These are phyloP conservation scores for Colletotrichum musae DNA, from an alignment of 2,329 filamentous ascomycete genomes.

Conservation along the genomic window DNA sequence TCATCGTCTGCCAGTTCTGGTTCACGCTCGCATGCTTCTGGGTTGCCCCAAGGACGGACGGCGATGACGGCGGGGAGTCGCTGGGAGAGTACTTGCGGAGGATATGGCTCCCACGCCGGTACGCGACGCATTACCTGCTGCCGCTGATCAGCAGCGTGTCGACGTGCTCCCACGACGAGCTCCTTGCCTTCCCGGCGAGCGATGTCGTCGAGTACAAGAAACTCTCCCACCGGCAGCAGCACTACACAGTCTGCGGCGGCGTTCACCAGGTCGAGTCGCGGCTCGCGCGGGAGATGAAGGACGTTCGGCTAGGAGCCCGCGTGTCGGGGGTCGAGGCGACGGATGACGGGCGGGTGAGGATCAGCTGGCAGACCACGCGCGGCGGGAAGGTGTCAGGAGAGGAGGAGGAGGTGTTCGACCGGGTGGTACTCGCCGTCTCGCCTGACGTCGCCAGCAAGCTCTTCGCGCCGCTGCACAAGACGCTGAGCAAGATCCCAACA, in stretches of 20 bases:
- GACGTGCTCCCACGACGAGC: conserved; percentile 66
- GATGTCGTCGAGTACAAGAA: conserved; percentile 67
- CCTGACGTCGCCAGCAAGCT: conserved; percentile 66
- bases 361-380: conserved; percentile 51
- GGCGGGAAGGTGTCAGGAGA: conserved; percentile 23
- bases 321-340: conserved; percentile 53
- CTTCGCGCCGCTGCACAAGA: conserved; percentile 57
- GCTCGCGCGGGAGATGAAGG: conserved; percentile 55
- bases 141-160: conserved; percentile 69
- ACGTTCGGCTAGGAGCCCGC: conserved; percentile 56
- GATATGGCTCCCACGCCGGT: conserved; percentile 64
- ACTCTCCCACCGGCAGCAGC: conserved; percentile 60
- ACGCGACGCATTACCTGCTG: conserved; percentile 64
- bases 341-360: conserved; percentile 45
- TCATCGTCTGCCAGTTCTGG: conserved; percentile 66
- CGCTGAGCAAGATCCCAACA: conserved; percentile 62
- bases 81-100: conserved; percentile 64
- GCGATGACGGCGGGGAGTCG: conserved; percentile 54
- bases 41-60: conserved; percentile 51
- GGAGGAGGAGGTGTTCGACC: conserved; percentile 61
- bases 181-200: conserved; percentile 66
- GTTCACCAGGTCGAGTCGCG: conserved; percentile 64
- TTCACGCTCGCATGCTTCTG: conserved; percentile 67
- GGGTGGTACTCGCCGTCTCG: conserved; percentile 68
- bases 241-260: conserved; percentile 66